phyloP scores from a whole-genome alignment of 257 asterid species.

The Hygrophila difformis region DNA sequence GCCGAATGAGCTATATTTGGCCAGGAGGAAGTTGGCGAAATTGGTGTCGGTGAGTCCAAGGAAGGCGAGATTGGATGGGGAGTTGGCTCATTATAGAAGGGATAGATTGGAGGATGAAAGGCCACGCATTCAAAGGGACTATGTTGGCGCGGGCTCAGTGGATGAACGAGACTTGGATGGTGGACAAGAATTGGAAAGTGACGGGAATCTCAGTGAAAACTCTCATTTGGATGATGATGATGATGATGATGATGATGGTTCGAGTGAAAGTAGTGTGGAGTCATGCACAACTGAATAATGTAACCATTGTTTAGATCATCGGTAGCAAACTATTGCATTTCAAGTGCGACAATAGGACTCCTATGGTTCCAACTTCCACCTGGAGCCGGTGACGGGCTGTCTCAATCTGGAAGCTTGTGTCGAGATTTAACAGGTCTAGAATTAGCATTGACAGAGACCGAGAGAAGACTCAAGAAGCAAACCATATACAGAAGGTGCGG shows the following conservation, averaged over 20 bases:
- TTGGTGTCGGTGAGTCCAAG: constrained; percentile 64
- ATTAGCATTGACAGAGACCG: too few relatives aligned
- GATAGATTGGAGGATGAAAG: constrained; percentile 28
- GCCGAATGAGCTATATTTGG: constrained; percentile 67
- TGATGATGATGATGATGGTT: constrained; percentile 25
- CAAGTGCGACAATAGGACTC: background rate
- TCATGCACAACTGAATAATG: constrained; percentile 9
- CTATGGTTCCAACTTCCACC: background rate
- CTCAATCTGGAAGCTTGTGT: too few relatives aligned
- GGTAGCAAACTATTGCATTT: background rate
- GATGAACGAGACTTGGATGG: constrained; percentile 11
- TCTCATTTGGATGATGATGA: constrained; percentile 29
- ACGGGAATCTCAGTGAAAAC: constrained; percentile 16
- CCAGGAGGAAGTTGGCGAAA: constrained; percentile 66
- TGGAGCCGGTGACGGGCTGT: too few relatives aligned
- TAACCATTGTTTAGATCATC: background rate
- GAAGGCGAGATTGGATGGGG: constrained; percentile 42
- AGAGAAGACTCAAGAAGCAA: too few relatives aligned
- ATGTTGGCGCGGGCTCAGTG: constrained; percentile 19
- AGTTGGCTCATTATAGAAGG: constrained; percentile 43
- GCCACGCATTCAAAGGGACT: constrained; percentile 16
- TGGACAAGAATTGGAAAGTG: constrained; percentile 25
- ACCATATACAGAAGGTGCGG: too few relatives aligned
- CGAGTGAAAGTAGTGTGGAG: constrained; percentile 4
- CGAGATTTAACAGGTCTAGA: too few relatives aligned